Evolutionary conservation across 2,329 filamentous ascomycete species (phyloP).

Genomic region (Laburnicola sp.): DNA sequence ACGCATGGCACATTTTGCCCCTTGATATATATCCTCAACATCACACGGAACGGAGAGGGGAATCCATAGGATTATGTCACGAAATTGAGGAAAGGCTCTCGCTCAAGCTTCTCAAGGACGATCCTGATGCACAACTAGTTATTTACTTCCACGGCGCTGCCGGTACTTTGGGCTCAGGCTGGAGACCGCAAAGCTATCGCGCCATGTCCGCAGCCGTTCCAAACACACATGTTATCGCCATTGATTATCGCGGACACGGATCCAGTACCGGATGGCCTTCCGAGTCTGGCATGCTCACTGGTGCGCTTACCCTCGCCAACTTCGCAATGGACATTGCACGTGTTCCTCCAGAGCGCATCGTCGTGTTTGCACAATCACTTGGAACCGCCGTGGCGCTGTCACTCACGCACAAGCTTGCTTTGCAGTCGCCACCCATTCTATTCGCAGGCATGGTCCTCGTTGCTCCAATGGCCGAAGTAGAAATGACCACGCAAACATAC

Average conservation of each 20-base stretch:
- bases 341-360: slow-evolving; percentile 59
- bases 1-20: slow-evolving; percentile 57
- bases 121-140: slow-evolving; percentile 65
- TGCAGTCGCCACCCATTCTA: slow-evolving; percentile 48
- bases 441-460: slow-evolving; percentile 61
- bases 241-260: slow-evolving; percentile 67
- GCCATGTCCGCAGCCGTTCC: slow-evolving; percentile 55
- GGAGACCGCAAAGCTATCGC: slow-evolving; percentile 59
- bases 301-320: slow-evolving; percentile 57
- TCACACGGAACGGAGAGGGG: slow-evolving; percentile 45
- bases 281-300: slow-evolving; percentile 58
- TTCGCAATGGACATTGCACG: slow-evolving; percentile 58
- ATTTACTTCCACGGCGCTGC: slow-evolving; percentile 64
- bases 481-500: slow-evolving; percentile 60
- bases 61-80: slow-evolving; percentile 52
- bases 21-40: slow-evolving; percentile 51
- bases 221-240: slow-evolving; percentile 60
- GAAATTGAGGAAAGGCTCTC: slow-evolving; percentile 62
- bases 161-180: slow-evolving; percentile 61
- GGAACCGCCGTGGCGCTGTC: slow-evolving; percentile 58
- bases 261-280: slow-evolving; percentile 57
- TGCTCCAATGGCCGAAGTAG: slow-evolving; percentile 61
- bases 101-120: slow-evolving; percentile 64
- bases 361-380: slow-evolving; percentile 63
- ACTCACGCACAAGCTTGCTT: slow-evolving; percentile 50